Percentiles rank a stretch among this genome's conserved stretches.
These are phyloP conservation scores for Ganoderma meredithae DNA, from an alignment of 1,284 basidiomycete species.

Conservation along the genomic window DNA sequence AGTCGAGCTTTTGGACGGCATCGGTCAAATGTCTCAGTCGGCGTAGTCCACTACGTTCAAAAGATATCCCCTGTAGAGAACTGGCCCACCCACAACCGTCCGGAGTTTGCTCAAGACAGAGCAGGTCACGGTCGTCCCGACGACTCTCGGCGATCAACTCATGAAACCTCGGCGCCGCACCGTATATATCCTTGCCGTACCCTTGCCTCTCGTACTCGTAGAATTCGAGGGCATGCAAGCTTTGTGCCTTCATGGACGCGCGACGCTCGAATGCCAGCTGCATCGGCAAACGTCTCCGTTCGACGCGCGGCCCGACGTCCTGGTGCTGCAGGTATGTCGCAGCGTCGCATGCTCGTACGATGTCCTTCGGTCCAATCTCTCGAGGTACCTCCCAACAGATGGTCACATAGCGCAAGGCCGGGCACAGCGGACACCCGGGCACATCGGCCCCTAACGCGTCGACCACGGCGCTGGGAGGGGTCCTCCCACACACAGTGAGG, in stretches of 20 bases:
- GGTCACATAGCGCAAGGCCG: slow-evolving; percentile 1
- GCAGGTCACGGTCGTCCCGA: not conserved
- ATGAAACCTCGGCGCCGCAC: not conserved
- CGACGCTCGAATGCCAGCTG: not conserved
- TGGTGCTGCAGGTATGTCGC: not conserved
- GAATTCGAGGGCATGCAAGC: not conserved
- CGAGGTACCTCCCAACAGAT: not conserved
- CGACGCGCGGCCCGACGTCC: not conserved
- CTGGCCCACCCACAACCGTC: not conserved
- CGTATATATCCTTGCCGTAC: not conserved
- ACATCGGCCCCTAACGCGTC: not conserved
- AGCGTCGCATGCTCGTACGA: not conserved
- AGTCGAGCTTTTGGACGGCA: too few relatives aligned
- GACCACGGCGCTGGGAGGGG: not conserved
- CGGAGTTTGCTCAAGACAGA: not conserved
- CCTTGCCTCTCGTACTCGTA: not conserved
- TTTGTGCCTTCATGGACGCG: not conserved
- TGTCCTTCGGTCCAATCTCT: not conserved
- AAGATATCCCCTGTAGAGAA: not conserved
- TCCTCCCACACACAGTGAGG: not conserved
- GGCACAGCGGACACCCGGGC: not conserved
- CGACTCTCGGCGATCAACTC: not conserved
- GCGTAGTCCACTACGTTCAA: not conserved
- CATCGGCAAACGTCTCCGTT: not conserved
- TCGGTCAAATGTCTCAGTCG: too few relatives aligned